Conservation (phyloP, 2,329 filamentous ascomycete genomes). For the Berkeleyomyces rouxiae region DNA sequence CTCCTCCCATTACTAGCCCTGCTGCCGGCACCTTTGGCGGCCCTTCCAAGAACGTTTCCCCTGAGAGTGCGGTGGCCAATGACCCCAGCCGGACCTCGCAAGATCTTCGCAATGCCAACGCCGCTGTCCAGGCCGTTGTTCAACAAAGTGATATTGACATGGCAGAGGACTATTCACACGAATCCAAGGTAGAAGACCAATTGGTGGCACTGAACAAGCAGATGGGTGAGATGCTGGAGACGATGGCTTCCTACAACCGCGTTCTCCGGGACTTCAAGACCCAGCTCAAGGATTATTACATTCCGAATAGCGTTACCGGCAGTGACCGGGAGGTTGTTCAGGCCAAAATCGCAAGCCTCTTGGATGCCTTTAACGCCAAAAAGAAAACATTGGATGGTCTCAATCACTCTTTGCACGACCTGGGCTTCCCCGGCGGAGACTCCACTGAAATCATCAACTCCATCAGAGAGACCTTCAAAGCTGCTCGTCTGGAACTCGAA, state of each 20-base stretch:
- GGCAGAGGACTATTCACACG: not conserved
- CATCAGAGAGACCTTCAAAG: constrained; percentile 33
- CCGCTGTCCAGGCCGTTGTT: constrained; percentile 1
- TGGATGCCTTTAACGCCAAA: constrained; percentile 31
- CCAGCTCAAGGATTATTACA: constrained; percentile 20
- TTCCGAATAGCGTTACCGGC: not conserved
- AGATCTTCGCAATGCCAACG: constrained; percentile 1
- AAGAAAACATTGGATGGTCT: constrained; percentile 31
- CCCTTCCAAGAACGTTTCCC: not conserved
- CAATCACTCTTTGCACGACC: constrained; percentile 26
- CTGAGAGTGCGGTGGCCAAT: not conserved
- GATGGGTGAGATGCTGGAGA: constrained; percentile 29
- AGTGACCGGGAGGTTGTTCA: constrained; percentile 22
- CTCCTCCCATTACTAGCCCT: constrained; percentile 39
- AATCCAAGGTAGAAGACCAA: constrained; percentile 27
- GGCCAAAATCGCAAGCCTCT: constrained; percentile 25
- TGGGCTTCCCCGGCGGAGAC: constrained; percentile 36
- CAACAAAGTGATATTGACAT: not conserved
- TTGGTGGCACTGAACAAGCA: constrained; percentile 32
- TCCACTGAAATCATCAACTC: constrained; percentile 32
- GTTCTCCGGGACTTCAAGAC: constrained; percentile 18
- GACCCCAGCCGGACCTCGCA: not conserved
- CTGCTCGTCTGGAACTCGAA: constrained; percentile 43
- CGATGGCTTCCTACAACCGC: constrained; percentile 22
- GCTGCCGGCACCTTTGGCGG: constrained; percentile 15